Conservation (phyloP, 148 eudicot species). For the Rhododendron kiyosumense region DNA sequence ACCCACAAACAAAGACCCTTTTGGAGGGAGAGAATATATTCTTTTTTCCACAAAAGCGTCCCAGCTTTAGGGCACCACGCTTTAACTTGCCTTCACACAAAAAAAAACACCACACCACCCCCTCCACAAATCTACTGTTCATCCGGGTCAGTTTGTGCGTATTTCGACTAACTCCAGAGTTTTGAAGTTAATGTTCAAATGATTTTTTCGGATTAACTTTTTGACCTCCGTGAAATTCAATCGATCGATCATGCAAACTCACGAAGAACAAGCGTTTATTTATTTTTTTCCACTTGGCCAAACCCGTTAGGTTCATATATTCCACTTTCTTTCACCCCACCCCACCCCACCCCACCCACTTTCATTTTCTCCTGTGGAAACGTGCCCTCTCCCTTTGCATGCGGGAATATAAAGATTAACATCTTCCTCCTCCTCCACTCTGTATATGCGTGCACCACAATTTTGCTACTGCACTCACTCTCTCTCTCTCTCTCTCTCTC, state of each 20-base stretch:
- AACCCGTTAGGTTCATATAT: background rate
- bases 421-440: background rate
- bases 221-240: no score
- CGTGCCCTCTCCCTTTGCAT: constrained; percentile 14
- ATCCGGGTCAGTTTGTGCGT: fast-evolving
- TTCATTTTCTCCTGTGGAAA: constrained; percentile 15
- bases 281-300: background rate
- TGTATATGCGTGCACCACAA: background rate
- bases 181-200: no score
- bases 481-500: no score
- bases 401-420: constrained; percentile 21
- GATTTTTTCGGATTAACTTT: no score
- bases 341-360: background rate
- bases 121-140: background rate
- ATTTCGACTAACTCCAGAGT: fast-evolving
- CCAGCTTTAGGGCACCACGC: constrained; percentile 50
- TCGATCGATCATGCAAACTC: no score
- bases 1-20: constrained; percentile 11
- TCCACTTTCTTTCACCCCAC: background rate
- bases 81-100: background rate
- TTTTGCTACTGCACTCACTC: background rate
- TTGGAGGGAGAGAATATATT: background rate
- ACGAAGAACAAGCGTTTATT: background rate
- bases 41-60: constrained; percentile 7
- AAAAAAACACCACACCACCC: background rate